A percentile compares a stretch with the other conserved stretches of the same genome.
Evolutionary conservation across 768 basidiomycete genomes (phyloP).

Genomic region (Calocybe gangraenosa): DNA sequence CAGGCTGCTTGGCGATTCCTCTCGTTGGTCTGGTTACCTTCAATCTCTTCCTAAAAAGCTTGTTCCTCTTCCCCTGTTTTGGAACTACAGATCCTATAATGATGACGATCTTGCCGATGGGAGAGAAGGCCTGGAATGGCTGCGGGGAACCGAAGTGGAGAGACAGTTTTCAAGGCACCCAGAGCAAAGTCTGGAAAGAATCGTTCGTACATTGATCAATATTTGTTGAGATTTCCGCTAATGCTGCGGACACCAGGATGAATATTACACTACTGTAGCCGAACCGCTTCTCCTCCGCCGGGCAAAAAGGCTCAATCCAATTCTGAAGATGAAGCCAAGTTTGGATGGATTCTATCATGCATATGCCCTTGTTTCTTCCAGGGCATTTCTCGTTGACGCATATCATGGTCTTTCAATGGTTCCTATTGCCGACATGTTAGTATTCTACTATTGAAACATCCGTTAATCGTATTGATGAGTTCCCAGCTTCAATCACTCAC

Average conservation of each 20-base stretch:
- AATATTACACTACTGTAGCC: conserved; percentile 33
- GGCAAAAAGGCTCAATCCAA: conserved; percentile 8
- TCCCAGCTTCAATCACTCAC: conserved; percentile 66
- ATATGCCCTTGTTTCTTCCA: conserved; percentile 66
- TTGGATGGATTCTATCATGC: conserved; percentile 47
- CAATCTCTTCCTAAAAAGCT: conserved; percentile 51
- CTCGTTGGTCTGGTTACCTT: conserved; percentile 64
- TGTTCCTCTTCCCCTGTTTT: conserved; percentile 61
- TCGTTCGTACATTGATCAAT: conserved; percentile 8
- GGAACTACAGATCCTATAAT: conserved; percentile 28
- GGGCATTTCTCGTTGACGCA: conserved; percentile 80
- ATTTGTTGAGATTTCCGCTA: not conserved
- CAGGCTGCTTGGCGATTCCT: conserved; percentile 45
- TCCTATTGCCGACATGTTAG: conserved; percentile 80
- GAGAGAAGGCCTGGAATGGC: conserved; percentile 30
- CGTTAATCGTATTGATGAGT: conserved; percentile 10
- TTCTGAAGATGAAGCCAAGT: conserved; percentile 16
- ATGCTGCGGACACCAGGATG: conserved; percentile 8
- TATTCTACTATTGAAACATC: conserved; percentile 16
- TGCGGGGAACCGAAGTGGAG: conserved; percentile 38
- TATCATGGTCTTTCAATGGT: conserved; percentile 82
- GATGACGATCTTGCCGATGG: conserved; percentile 26
- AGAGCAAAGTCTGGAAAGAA: conserved; percentile 2
- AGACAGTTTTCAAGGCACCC: conserved; percentile 6
- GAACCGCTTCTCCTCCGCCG: conserved; percentile 25